These are phyloP conservation scores for Coemansia umbellata DNA, from an alignment of 192 early-diverging fungal species.

Conservation along the genomic window DNA sequence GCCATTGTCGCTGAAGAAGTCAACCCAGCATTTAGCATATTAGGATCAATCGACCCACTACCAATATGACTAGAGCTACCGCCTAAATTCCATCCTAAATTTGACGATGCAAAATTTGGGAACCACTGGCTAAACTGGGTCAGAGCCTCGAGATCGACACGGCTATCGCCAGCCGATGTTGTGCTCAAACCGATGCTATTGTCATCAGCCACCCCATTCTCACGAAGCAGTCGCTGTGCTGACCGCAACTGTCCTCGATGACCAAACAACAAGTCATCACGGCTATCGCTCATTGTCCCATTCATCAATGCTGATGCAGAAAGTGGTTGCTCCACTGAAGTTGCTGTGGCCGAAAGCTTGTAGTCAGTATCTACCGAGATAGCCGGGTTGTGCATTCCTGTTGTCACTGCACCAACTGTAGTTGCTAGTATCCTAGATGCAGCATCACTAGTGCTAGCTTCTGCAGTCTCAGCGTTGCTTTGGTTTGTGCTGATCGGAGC, in stretches of 20 bases:
- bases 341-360: background rate
- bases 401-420: background rate
- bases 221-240: conserved; percentile 38
- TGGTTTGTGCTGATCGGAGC: conserved; percentile 16
- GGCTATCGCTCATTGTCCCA: background rate
- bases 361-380: background rate
- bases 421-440: background rate
- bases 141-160: conserved; percentile 36
- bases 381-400: background rate
- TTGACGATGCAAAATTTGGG: conserved; percentile 24
- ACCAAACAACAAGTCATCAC: background rate
- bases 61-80: conserved; percentile 12
- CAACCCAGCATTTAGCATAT: conserved; percentile 42
- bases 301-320: background rate
- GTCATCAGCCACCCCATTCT: conserved; percentile 46
- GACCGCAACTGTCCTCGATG: conserved; percentile 40
- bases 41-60: conserved; percentile 47
- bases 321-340: background rate
- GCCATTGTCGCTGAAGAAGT: conserved; percentile 15
- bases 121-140: conserved; percentile 50
- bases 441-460: background rate
- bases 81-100: conserved; percentile 23
- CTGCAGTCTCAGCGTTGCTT: conserved; percentile 3
- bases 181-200: conserved; percentile 50
- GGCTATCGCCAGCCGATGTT: conserved; percentile 13